A percentile compares a stretch with the other conserved stretches of the same genome.
Evolutionary conservation across 2,329 filamentous ascomycete genomes (phyloP).

Genomic region (Phyllosticta paracitricarpa): DNA sequence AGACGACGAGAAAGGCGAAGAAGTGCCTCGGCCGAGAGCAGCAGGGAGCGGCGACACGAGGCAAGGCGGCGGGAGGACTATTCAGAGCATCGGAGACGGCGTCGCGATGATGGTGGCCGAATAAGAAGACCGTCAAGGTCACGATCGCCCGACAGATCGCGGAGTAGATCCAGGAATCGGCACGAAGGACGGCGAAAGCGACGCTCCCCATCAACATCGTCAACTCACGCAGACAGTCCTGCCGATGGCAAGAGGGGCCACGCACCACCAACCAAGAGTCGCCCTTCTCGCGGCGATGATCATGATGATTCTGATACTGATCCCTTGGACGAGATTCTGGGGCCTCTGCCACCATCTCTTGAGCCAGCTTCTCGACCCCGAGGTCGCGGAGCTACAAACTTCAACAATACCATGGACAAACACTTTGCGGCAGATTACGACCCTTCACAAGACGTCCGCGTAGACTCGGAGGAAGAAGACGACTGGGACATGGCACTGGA

Average conservation of each 20-base stretch:
- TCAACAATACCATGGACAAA: slow-evolving; percentile 62
- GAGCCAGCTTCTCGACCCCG: slow-evolving; percentile 41
- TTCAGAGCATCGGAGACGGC: neutral
- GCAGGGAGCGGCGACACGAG: slow-evolving; percentile 1
- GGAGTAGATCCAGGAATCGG: neutral
- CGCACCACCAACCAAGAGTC: neutral
- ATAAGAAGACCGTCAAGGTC: slow-evolving; percentile 13
- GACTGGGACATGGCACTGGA: slow-evolving; percentile 77
- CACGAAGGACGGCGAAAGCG: slow-evolving; percentile 5
- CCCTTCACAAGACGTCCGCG: slow-evolving; percentile 46
- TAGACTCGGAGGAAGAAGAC: slow-evolving; percentile 41
- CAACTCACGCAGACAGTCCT: neutral
- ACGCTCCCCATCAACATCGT: neutral
- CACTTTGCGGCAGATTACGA: slow-evolving; percentile 64
- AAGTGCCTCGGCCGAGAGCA: neutral
- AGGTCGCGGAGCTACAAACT: slow-evolving; percentile 56
- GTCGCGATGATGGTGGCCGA: neutral
- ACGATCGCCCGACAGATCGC: slow-evolving; percentile 8
- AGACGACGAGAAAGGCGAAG: slow-evolving; percentile 3
- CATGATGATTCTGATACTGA: slow-evolving; percentile 46
- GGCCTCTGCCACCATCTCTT: slow-evolving; percentile 53
- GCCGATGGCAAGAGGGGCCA: neutral
- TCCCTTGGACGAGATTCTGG: slow-evolving; percentile 65
- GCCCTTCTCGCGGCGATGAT: neutral
- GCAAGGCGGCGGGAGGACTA: neutral